A percentile compares a stretch with the other conserved stretches of the same genome.
phyloP scores from a whole-genome alignment of 2,329 filamentous ascomycete genomes.

The Alternaria arborescens region DNA sequence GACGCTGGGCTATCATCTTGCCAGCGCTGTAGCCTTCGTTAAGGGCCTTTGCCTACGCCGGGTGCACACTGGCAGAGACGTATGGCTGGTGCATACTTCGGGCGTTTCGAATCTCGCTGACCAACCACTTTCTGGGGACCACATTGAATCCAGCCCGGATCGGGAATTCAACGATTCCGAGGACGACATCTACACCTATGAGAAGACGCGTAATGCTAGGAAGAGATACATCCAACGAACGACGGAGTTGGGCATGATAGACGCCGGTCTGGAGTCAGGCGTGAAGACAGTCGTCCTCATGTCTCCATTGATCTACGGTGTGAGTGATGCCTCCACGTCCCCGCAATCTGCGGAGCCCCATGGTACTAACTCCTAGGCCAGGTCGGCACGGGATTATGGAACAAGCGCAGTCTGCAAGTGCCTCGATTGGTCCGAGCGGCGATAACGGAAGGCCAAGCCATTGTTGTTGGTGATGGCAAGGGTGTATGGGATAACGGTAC shows the following conservation, averaged over 20 bases:
- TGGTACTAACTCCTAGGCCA: neutral
- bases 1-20: slow-evolving; percentile 5
- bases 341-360: neutral
- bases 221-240: slow-evolving; percentile 4
- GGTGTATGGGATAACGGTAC: slow-evolving; percentile 8
- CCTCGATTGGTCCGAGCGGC: slow-evolving; percentile 6
- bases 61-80: neutral
- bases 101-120: slow-evolving; percentile 6
- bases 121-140: slow-evolving; percentile 1
- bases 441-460: slow-evolving; percentile 4
- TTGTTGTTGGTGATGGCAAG: slow-evolving; percentile 4
- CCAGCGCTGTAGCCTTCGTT: neutral
- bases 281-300: slow-evolving; percentile 7
- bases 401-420: slow-evolving; percentile 9
- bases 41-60: neutral
- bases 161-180: neutral
- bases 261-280: slow-evolving; percentile 1
- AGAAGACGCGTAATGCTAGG: slow-evolving; percentile 1
- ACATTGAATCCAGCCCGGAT: neutral
- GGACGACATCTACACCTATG: neutral
- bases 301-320: slow-evolving; percentile 6
- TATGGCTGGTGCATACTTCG: slow-evolving; percentile 8
- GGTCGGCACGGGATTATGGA: slow-evolving; percentile 3
- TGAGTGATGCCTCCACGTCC: neutral
- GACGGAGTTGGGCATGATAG: slow-evolving; percentile 6